Percentiles rank a stretch among this genome's conserved stretches.
Evolutionary conservation across 192 early-diverging fungal species (phyloP).

Genomic region (Podila epicladia): DNA sequence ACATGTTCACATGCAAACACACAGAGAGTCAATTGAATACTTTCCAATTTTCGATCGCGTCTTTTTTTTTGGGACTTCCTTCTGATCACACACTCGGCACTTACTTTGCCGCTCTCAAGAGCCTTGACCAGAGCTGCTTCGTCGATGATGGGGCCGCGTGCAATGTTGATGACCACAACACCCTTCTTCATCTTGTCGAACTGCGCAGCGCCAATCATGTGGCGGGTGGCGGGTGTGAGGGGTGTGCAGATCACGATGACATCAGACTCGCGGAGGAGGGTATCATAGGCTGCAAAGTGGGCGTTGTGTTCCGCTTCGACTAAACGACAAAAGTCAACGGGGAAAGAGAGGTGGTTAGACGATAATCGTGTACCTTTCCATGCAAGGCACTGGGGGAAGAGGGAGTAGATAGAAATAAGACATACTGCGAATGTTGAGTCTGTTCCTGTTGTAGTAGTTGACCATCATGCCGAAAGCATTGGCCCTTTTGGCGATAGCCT

Average conservation of each 20-base stretch:
- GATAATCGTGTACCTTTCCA: neutral
- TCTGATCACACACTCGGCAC: slow-evolving; percentile 14
- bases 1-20: slow-evolving; percentile 4
- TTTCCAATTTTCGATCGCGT: neutral
- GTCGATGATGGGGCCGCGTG: slow-evolving; percentile 58
- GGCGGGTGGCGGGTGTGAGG: slow-evolving; percentile 49
- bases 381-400: neutral
- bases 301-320: slow-evolving; percentile 58
- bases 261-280: slow-evolving; percentile 58
- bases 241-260: slow-evolving; percentile 59
- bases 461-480: slow-evolving; percentile 59
- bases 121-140: slow-evolving; percentile 60
- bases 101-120: slow-evolving; percentile 59
- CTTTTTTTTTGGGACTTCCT: slow-evolving; percentile 20
- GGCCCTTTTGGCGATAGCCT: slow-evolving; percentile 60
- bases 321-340: slow-evolving; percentile 10
- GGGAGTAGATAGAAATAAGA: neutral
- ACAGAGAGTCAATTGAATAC: neutral
- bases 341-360: neutral
- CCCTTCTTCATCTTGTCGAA: slow-evolving; percentile 63
- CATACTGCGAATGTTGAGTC: slow-evolving; percentile 52
- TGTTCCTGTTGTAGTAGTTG: slow-evolving; percentile 59
- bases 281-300: slow-evolving; percentile 59
- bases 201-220: slow-evolving; percentile 52
- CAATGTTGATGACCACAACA: slow-evolving; percentile 59